Percentiles rank a stretch among this genome's conserved stretches.
Conservation (phyloP, 768 basidiomycete genomes). For the Pisolithus tinctorius region DNA sequence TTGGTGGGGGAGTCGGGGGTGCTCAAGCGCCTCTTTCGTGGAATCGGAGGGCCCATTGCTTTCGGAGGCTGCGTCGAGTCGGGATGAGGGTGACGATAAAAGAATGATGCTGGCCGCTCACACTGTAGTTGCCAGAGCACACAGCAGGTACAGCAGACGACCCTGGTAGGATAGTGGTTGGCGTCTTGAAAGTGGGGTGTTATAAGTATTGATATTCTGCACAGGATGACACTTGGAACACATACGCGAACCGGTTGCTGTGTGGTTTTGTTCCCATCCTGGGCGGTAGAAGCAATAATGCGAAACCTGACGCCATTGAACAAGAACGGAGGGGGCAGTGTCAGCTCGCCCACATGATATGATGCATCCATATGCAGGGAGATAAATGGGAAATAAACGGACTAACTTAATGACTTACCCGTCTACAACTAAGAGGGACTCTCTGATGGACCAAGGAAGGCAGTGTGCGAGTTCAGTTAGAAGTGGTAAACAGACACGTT, state of each 20-base stretch:
- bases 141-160: neutral
- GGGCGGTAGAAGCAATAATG: neutral
- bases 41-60: conserved; percentile 6
- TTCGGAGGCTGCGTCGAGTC: conserved; percentile 9
- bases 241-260: neutral
- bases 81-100: neutral
- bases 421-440: too few relatives aligned
- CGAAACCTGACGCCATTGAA: neutral
- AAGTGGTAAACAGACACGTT: neutral
- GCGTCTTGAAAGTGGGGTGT: neutral
- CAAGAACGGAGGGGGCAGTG: neutral
- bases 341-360: neutral
- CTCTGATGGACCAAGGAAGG: too few relatives aligned
- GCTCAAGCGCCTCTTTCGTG: conserved; percentile 11
- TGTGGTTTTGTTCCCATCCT: neutral
- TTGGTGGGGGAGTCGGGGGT: neutral
- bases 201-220: neutral
- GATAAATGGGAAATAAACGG: too few relatives aligned
- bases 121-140: neutral
- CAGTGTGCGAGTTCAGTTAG: too few relatives aligned
- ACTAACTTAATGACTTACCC: too few relatives aligned
- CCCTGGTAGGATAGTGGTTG: neutral
- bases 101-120: conserved; percentile 1
- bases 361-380: too few relatives aligned
- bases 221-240: neutral